Evolutionary conservation across 768 basidiomycete species (phyloP), one percentile per base, ranked within the genome.

Genomic region (Amanita exitialis): DNA sequence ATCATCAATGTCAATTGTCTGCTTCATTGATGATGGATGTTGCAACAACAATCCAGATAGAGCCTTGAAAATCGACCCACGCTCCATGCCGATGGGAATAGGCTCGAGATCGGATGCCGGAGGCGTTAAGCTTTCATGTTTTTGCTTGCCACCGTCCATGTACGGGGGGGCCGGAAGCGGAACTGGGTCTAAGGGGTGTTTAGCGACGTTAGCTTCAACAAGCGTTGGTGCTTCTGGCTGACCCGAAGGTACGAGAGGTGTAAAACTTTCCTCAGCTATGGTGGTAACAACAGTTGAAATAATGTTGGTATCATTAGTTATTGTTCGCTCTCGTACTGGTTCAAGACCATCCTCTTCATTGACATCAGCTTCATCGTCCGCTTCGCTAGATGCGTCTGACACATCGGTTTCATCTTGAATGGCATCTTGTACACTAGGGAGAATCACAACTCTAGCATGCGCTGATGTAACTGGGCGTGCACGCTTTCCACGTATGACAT

Each of bases 381-480:
- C 77, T 59, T 76, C 75, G 53, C 73, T 77, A 63, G 58, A 80
- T 9, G 82, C 78, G 56, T 86, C 83, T 3, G 82, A 83, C 52
- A 73, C 74, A 46, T 88, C 86, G 18, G 83, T 83, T 56, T 88
- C 90, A 58, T 90, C 89, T 47, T 76, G 77, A 61, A 96, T 88
- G 1, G 89, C 94, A 59, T 96, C 93, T 61, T 87, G 85, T 59
- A 96, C 79, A 59, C 90, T 93, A 48, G 89, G 84, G 21, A 96
- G 75, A 28, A 96, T 78, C 61, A 93, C 83, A 1, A 95, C 90
- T 59, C 83, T 91, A 13, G 90, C 92, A 41, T 83, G 79, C 13
- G 93, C 86, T 21, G 84, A 85, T 16, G 88, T 87, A 12, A 98
- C 90, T 10, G 96, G 95, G 28, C 95, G 84, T 16, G 90, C 88